Evolutionary conservation across 306 rosid genomes (phyloP), one percentile per base, ranked within the genome.

Genomic region (Abrus pulchellus): DNA sequence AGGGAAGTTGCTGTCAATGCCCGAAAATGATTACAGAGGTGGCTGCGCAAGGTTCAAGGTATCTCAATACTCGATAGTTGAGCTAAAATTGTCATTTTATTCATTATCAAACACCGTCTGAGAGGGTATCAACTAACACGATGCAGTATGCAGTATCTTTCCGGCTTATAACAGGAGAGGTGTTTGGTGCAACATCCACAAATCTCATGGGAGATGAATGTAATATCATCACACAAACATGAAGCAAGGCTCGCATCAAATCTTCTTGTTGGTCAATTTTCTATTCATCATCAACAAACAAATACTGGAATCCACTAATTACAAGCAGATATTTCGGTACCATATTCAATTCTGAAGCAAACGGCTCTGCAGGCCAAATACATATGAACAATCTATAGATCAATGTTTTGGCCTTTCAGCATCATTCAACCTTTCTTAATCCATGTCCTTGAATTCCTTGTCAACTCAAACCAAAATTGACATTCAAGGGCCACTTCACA

Each of bases 401-500:
- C 56, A 47, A 44, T 27, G 32, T 10, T 48, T 64, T 64, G 33
- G 14, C 14, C 8, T 41, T 48, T 49, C 9, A 20, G 43, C n/a
- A 61, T 74, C 70, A 72, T 48, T 77, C 28, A 45, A 77, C 13
- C 6, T 44, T 36, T 73, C 14, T 48, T 71, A 40, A 54, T 63
- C 52, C 30, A 59, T 69, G 56, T 56, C 81, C 50, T 52, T 47
- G 50, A 61, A 47, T 74, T 71, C 63, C 50, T 33, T 56, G 52
- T 53, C 45, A 52, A 6, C 47, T 52, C 28, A 53, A 27, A 36
- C n/a, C 33, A 81, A 76, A 72, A 65, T 4, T 65, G 73, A 47
- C 44, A 75, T 80, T 75, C 52, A 53, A 48, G 27, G 83, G 53
- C 38, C 67, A 70, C 38, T 75, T 47, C 61, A 76, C 28, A 69